phyloP scores from a whole-genome alignment of 1,284 basidiomycete species.

The Pterula multifida region DNA sequence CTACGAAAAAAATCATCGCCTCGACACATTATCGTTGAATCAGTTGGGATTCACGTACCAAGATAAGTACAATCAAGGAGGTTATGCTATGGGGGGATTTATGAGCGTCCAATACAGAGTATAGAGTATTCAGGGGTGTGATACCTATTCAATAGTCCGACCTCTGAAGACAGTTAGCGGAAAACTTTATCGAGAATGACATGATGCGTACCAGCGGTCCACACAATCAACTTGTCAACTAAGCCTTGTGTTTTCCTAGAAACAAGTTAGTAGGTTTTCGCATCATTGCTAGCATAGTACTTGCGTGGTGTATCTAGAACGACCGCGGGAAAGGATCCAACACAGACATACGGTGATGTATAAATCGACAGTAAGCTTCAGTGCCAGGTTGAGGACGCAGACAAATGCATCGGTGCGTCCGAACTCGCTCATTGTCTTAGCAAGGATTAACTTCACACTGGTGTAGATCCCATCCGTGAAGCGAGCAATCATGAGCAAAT shows the following conservation, averaged over 20 bases:
- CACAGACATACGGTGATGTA: background rate
- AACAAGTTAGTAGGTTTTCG: too few species aligned
- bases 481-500: background rate
- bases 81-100: background rate
- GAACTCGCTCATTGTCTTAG: background rate
- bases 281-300: too few species aligned
- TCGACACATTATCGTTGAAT: too few species aligned
- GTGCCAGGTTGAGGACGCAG: background rate
- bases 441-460: background rate
- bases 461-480: background rate
- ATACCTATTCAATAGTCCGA: background rate
- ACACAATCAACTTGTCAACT: background rate
- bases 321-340: background rate
- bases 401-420: background rate
- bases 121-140: too few species aligned
- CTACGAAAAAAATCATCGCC: background rate
- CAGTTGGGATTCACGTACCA: background rate
- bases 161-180: background rate
- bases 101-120: background rate
- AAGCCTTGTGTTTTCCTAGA: background rate
- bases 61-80: background rate
- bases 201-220: background rate
- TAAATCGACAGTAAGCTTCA: background rate
- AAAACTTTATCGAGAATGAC: background rate
- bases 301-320: background rate